Evolutionary conservation across 176 grass and related monocot genomes (phyloP).

Genomic region (bread wheat (Triticum aestivum)): IWGSC_CS_RefSeq_v2.1 NC_057812.1:709876462-709876961

Average conservation of each 20-base stretch:
- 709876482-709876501: background rate
- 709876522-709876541: background rate
- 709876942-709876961: too few species aligned
- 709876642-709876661: background rate
- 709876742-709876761: background rate
- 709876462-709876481: background rate
- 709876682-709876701: background rate
- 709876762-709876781: background rate
- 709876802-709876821: background rate
- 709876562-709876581: too few species aligned
- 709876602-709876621: too few species aligned
- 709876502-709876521: background rate
- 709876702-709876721: background rate
- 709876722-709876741: background rate
- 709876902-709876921: too few species aligned
- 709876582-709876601: background rate
- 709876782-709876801: background rate
- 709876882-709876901: too few species aligned
- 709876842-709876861: too few species aligned
- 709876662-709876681: background rate
- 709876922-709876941: too few species aligned
- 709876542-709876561: background rate
- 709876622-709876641: too few species aligned
- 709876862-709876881: too few species aligned
- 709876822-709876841: background rate